A percentile compares a stretch with the other conserved stretches of the same genome.
Conservation (phyloP, 768 basidiomycete genomes). For the Gyrodon lividus region DNA sequence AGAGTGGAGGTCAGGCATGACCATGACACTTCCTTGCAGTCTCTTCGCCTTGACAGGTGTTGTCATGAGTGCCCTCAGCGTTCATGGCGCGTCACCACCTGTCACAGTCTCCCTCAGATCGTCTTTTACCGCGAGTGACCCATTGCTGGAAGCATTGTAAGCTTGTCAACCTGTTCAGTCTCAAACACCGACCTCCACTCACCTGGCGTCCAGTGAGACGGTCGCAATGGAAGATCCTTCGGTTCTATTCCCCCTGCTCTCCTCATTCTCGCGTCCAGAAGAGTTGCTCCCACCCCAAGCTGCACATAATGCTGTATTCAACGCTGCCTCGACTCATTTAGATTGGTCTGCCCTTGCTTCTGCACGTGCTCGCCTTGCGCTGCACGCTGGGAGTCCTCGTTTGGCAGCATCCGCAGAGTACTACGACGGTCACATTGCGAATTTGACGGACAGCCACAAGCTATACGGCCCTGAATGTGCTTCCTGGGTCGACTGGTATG, state of each 20-base stretch:
- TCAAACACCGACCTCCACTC: background rate
- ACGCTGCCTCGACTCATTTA: conserved; percentile 45
- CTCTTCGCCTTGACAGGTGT: conserved; percentile 18
- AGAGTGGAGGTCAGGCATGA: background rate
- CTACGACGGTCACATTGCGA: conserved; percentile 46
- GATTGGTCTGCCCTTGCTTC: conserved; percentile 48
- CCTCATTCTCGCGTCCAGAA: conserved; percentile 53
- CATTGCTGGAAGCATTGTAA: conserved; percentile 32
- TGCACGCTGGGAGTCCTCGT: conserved; percentile 77
- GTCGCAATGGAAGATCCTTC: conserved; percentile 69
- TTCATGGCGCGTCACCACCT: conserved; percentile 27
- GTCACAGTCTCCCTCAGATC: conserved; percentile 30
- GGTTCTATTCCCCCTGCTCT: conserved; percentile 74
- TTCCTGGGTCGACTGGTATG: conserved; percentile 87
- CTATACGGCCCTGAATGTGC: conserved; percentile 41
- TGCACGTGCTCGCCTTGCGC: conserved; percentile 69
- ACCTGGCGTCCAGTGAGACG: conserved; percentile 63
- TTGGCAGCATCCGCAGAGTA: conserved; percentile 82
- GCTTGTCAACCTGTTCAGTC: conserved; percentile 5
- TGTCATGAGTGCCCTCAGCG: conserved; percentile 13
- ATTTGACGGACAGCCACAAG: conserved; percentile 24
- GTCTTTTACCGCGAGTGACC: conserved; percentile 26
- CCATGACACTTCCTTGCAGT: conserved; percentile 12
- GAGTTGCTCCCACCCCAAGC: conserved; percentile 43
- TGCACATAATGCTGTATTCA: conserved; percentile 39